Evolutionary conservation across 1,284 basidiomycete genomes (phyloP).

Genomic region (Cerioporus squamosus): DNA sequence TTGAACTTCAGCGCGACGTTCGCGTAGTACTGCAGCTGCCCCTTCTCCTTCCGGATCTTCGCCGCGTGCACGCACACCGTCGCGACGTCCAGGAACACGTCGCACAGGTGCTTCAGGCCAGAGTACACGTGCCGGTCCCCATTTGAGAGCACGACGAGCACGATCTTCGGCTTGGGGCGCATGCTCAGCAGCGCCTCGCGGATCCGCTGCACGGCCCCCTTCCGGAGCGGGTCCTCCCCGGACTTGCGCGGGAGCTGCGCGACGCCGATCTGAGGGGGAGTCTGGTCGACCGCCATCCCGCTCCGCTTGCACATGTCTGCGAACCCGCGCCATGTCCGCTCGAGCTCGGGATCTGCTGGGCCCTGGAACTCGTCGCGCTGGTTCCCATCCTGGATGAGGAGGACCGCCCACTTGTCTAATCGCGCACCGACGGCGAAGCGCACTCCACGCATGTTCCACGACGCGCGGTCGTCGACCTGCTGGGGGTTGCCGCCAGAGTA

Average conservation of each 20-base stretch:
- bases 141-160: conserved; percentile 62
- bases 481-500: conserved; percentile 52
- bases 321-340: conserved; percentile 52
- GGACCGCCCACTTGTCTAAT: conserved; percentile 63
- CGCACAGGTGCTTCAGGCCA: conserved; percentile 72
- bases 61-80: conserved; percentile 70
- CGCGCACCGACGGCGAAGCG: conserved; percentile 60
- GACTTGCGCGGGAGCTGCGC: conserved; percentile 51
- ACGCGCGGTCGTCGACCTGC: conserved; percentile 59
- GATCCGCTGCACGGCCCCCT: conserved; percentile 45
- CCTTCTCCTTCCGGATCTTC: conserved; percentile 66
- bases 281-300: conserved; percentile 56
- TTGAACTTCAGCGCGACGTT: conserved; percentile 83
- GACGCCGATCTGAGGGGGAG: conserved; percentile 37
- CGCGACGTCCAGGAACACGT: conserved; percentile 64
- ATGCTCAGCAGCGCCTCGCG: conserved; percentile 32
- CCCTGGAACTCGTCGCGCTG: conserved; percentile 49
- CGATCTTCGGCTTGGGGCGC: conserved; percentile 36
- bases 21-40: conserved; percentile 73
- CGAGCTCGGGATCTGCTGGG: conserved; percentile 51
- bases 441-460: conserved; percentile 72
- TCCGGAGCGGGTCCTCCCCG: conserved; percentile 51
- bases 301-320: conserved; percentile 57
- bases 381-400: conserved; percentile 63
- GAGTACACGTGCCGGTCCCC: conserved; percentile 72